These are phyloP conservation scores for Ceratobasidium papillatum DNA, from an alignment of 1,284 basidiomycete species.

Conservation along the genomic window DNA sequence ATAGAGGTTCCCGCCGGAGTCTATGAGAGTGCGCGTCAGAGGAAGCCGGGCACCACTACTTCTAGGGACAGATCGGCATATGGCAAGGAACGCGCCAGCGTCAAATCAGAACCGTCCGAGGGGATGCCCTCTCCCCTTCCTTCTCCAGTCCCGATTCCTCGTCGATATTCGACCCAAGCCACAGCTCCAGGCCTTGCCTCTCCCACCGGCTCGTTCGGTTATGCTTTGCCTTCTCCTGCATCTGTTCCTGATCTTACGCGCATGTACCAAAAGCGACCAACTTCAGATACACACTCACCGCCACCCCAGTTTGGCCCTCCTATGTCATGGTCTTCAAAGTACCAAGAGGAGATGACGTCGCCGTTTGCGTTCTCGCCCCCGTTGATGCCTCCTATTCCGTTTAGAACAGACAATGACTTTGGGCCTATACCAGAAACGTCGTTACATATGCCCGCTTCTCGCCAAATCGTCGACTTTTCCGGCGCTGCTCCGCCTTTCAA, in stretches of 20 bases:
- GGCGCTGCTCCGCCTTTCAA: slow-evolving; percentile 39
- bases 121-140: slow-evolving; percentile 36
- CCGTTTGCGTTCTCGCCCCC: slow-evolving; percentile 35
- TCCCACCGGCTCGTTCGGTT: slow-evolving; percentile 34
- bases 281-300: slow-evolving; percentile 40
- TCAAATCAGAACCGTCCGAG: slow-evolving; percentile 40
- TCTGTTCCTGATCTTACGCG: slow-evolving; percentile 41
- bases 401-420: slow-evolving; percentile 32
- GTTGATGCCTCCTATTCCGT: slow-evolving; percentile 24
- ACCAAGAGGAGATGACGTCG: slow-evolving; percentile 33
- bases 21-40: slow-evolving; percentile 40
- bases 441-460: slow-evolving; percentile 34
- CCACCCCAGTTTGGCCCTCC: slow-evolving; percentile 37
- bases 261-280: slow-evolving; percentile 40
- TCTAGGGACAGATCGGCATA: slow-evolving; percentile 39
- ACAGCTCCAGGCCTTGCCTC: slow-evolving; percentile 31
- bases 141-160: slow-evolving; percentile 37
- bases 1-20: slow-evolving; percentile 36
- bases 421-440: slow-evolving; percentile 33
- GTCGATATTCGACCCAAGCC: slow-evolving; percentile 40
- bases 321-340: slow-evolving; percentile 39
- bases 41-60: slow-evolving; percentile 40
- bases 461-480: slow-evolving; percentile 31
- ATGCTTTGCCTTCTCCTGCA: slow-evolving; percentile 35
- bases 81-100: slow-evolving; percentile 33